Evolutionary conservation across 768 basidiomycete genomes (phyloP).

Genomic region (Xerocomus brunneocitrinus): DNA sequence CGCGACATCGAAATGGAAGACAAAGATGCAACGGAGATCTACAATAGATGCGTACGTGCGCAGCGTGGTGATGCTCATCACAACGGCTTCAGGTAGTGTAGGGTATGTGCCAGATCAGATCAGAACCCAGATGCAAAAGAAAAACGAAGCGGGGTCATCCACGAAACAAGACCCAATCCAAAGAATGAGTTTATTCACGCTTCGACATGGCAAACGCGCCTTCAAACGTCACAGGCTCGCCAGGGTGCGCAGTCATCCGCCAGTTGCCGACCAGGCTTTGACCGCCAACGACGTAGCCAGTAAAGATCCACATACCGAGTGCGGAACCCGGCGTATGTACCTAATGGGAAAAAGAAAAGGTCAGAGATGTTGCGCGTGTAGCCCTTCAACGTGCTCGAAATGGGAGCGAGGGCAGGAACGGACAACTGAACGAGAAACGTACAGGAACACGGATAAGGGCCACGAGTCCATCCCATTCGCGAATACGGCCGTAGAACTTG

Average conservation of each 20-base stretch:
- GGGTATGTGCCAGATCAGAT: background rate
- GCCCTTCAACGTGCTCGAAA: background rate
- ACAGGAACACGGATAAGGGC: slow-evolving; percentile 45
- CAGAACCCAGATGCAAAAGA: background rate
- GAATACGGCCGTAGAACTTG: slow-evolving; percentile 48
- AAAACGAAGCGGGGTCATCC: slow-evolving; percentile 3
- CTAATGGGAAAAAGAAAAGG: slow-evolving; percentile 2
- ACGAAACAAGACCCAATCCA: slow-evolving; percentile 1
- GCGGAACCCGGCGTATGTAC: background rate
- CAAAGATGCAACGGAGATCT: background rate
- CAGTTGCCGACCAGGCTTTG: slow-evolving; percentile 70
- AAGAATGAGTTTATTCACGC: slow-evolving; percentile 27
- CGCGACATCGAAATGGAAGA: background rate
- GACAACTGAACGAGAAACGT: slow-evolving; percentile 4
- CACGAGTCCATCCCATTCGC: slow-evolving; percentile 57
- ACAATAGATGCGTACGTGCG: background rate
- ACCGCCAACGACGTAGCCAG: slow-evolving; percentile 65
- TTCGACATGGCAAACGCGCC: slow-evolving; percentile 60
- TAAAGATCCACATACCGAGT: slow-evolving; percentile 45
- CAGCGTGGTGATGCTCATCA: background rate
- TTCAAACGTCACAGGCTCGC: slow-evolving; percentile 49
- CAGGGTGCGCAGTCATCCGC: slow-evolving; percentile 38
- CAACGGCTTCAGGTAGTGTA: background rate
- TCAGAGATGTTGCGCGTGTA: slow-evolving; percentile 3
- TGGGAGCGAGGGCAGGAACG: background rate